Base-by-base conservation (phyloP, 805 yeast species). In the Lipomyces starkeyi region DNA sequence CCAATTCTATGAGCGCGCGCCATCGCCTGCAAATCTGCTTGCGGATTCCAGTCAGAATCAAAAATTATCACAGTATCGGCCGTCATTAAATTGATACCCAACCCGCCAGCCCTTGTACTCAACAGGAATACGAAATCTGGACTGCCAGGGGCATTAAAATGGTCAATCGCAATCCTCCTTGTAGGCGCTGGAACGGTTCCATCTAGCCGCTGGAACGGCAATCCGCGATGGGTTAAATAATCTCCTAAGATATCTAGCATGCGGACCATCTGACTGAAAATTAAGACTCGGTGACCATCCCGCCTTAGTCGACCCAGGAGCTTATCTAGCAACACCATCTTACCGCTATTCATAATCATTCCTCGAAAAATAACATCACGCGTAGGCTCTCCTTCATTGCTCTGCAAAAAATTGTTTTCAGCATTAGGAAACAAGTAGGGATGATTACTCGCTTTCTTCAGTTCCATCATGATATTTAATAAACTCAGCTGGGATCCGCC, bases 1-100 rank as follows among this genome's bases (percentile, higher is more conserved):
- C 99, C 99, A 77, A 95, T 95, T 83, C 99, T 88, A 81, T 95
- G 99, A 2, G 99, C 99, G 80, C 99, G 88, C 0, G 99, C 99
- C 99, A 95, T 95, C 0, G 99, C 99, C 80, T 95, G 99, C 75
- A 95, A 83, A 84, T 95, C 99, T 0, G 99, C 99, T 79, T 95
- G 99, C 0, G 99, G 99, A 77, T 95, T 95, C 99, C 99, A 95
- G 81, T 95, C 99, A 3, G 97, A 91, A 80, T 95, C 99, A 80
- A 95, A 95, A 54, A 95, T 94, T 74, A 95, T 91, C 35, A 95
- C 99, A 7, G 99, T 95, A 77, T 95, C 99, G 2, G 99, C 99
- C 5, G 99, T 95, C 99, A 95, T 95, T 77, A 95, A 83, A 78
- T 95, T 95, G 77, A 95, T 95, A 80, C 99, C 99, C 69, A 95